Evolutionary conservation across 2,329 filamentous ascomycete genomes (phyloP), one percentile per base, ranked within the genome.

Genomic region (Apiospora phragmitis): DNA sequence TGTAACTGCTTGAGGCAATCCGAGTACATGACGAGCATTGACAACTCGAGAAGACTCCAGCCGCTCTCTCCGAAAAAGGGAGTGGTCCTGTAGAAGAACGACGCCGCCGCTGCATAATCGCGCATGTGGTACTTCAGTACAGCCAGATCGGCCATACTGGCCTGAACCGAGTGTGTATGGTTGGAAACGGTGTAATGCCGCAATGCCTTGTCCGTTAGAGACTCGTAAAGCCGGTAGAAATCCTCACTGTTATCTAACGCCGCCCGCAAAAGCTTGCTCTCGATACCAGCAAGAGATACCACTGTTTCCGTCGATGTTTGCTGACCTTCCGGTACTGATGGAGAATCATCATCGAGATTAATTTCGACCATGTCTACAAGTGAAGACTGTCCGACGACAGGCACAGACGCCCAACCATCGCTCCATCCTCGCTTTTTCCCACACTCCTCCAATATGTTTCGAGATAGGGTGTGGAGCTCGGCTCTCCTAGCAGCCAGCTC

Each of bases 11-110:
- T 92, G 38, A 99, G 86, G 79, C 95, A 98, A 67, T 89, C 88
- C 0, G 93, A 89, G 79, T 98, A 96, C 86, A 98, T 92, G 73
- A 93, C 89, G 7, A 98, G 86, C 88, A 97, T 93, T 0, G 92
- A 92, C 4, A 94, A 85, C 78, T 98, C 94, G 16, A 97, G 85
- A 0, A 91, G 84, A 69, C 88, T 90, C 95, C 96, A 98, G 65
- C 91, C 89, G 70, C 88, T 90, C 70, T 92, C 90, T 0, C 92
- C 92, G 75, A 96, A 97, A 72, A 93, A 93, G 0, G 92, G 91
- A 0, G 93, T 92, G 59, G 96, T 90, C 65, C 91, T 88, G 76
- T 92, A 89, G 76, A 99, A 96, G 77, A 93, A 95, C 0, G 88
- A 88, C 0, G 93, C 91, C 0, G 96, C 95, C 1, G 90, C 87